These are phyloP conservation scores for Wickerhamiella sorbophila DNA, from an alignment of 805 yeast species.

Conservation along the genomic window DNA sequence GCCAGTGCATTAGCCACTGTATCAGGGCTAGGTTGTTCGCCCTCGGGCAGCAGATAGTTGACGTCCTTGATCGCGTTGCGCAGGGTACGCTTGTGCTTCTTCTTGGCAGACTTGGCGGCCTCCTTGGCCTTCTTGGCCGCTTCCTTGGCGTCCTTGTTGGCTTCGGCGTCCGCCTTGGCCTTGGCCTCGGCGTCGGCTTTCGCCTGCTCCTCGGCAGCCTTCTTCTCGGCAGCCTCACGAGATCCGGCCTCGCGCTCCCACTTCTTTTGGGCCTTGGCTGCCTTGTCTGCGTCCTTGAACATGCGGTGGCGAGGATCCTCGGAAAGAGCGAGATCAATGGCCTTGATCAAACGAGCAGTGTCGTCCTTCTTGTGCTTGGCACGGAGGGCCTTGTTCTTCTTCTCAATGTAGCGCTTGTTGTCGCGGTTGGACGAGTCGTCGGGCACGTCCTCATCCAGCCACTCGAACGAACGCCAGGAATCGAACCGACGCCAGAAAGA, in stretches of 20 bases:
- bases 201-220: slow-evolving; percentile 59
- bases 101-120: slow-evolving; percentile 75
- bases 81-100: slow-evolving; percentile 87
- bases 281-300: slow-evolving; percentile 88
- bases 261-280: slow-evolving; percentile 84
- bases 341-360: slow-evolving; percentile 71
- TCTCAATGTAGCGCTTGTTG: slow-evolving; percentile 96
- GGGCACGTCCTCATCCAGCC: slow-evolving; percentile 97
- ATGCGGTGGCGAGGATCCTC: slow-evolving; percentile 92
- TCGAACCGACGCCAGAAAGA: slow-evolving; percentile 86
- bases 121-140: slow-evolving; percentile 91
- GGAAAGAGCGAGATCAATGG: slow-evolving; percentile 73
- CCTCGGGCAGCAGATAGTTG: slow-evolving; percentile 65
- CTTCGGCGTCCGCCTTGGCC: slow-evolving; percentile 58
- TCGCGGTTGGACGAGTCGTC: slow-evolving; percentile 99
- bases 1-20: slow-evolving; percentile 27
- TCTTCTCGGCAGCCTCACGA: slow-evolving; percentile 90
- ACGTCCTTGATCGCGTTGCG: slow-evolving; percentile 73
- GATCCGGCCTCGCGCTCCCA: slow-evolving; percentile 98
- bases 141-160: slow-evolving; percentile 48
- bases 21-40: slow-evolving; percentile 49
- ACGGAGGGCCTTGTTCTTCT: slow-evolving; percentile 92
- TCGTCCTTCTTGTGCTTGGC: slow-evolving; percentile 97
- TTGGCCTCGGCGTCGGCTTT: slow-evolving; percentile 73
- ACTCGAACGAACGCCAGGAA: slow-evolving; percentile 97